Evolutionary conservation across 1,284 basidiomycete genomes (phyloP), one percentile per base, ranked within the genome.

Genomic region (Sanguinoderma infundibulare): DNA sequence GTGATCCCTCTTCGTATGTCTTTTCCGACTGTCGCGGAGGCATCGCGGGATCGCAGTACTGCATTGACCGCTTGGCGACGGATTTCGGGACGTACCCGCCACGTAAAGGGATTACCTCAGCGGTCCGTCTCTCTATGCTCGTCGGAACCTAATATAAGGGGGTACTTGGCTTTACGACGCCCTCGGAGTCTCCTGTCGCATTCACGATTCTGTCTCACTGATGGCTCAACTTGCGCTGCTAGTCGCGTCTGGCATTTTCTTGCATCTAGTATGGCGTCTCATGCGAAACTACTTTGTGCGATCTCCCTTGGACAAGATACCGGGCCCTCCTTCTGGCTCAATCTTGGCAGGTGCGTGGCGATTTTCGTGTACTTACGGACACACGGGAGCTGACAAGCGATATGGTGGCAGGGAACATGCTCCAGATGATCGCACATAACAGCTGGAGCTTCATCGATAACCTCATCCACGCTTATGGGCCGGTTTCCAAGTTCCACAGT

Each of bases 241-340:
- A 17, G 38, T 39, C 10, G 38, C 38, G n/a, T 39, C 38, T 12
- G 38, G 14, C 10, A 17, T 39, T n/a, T 5, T 39, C 38, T n/a
- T 39, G 38, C 38, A 39, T n/a, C n/a, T 39, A n/a, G 17, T 39
- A 39, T 39, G 38, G 38, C 38, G 38, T 39, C 5, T 39, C 14
- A n/a, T 39, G n/a, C 38, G 38, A n/a, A 39, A 39, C 8, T 12
- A 39, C 38, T 39, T 39, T n/a, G 38, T 39, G 17, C 14, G n/a
- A 39, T 66, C 63, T 2, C 59, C 68, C 1, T 56, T 70, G 12
- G 63, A 65, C 49, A 64, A 66, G 40, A 61, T 71, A 42, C 60
- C 67, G 3, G 71, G 72, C 4, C 72, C 72, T 2, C 49, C 56
- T 5, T 50, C 62, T 36, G 15, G 47, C 42, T 60, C 66, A 26